Evolutionary conservation across 1,139 yeast genomes (phyloP).

Genomic region (Yamadazyma siamensis): DNA sequence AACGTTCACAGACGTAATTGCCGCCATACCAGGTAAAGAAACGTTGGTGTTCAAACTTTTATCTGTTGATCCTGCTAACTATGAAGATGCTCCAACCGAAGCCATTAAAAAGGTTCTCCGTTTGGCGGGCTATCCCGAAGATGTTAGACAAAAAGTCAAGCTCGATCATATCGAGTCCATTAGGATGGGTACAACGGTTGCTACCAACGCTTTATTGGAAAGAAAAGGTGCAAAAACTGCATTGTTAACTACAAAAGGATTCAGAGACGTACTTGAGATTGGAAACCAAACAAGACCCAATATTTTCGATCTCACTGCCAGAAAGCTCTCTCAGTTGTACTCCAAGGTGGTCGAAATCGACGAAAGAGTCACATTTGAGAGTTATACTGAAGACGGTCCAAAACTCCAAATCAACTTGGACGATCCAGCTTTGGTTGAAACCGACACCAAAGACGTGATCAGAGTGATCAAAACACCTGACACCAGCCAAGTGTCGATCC

Average conservation of each 20-base stretch:
- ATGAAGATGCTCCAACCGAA: conserved; percentile 19
- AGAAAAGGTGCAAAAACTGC: conserved; percentile 68
- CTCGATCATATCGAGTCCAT: conserved; percentile 44
- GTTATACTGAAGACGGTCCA: conserved; percentile 39
- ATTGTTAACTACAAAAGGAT: conserved; percentile 59
- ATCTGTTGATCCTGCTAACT: conserved; percentile 19
- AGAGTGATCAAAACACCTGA: conserved; percentile 32
- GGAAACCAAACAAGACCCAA: conserved; percentile 77
- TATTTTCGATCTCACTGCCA: conserved; percentile 59
- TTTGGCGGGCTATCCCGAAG: conserved; percentile 7
- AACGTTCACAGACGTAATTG: conserved; percentile 20
- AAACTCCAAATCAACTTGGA: conserved; percentile 16
- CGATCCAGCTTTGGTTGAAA: conserved; percentile 25
- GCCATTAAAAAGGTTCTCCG: conserved; percentile 19
- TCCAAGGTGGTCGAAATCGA: conserved; percentile 52
- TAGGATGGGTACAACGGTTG: conserved; percentile 79
- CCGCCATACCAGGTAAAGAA: conserved; percentile 11
- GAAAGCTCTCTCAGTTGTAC: conserved; percentile 55
- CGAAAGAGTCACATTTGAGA: conserved; percentile 40
- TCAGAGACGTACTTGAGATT: conserved; percentile 57
- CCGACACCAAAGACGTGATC: conserved; percentile 37
- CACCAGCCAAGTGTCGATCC: conserved; percentile 19
- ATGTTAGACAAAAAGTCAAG: conserved; percentile 14
- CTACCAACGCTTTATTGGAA: conserved; percentile 70
- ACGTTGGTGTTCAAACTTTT: conserved; percentile 16